phyloP scores from a whole-genome alignment of 176 grass and related monocot species.

The Oryza nivara region DNA sequence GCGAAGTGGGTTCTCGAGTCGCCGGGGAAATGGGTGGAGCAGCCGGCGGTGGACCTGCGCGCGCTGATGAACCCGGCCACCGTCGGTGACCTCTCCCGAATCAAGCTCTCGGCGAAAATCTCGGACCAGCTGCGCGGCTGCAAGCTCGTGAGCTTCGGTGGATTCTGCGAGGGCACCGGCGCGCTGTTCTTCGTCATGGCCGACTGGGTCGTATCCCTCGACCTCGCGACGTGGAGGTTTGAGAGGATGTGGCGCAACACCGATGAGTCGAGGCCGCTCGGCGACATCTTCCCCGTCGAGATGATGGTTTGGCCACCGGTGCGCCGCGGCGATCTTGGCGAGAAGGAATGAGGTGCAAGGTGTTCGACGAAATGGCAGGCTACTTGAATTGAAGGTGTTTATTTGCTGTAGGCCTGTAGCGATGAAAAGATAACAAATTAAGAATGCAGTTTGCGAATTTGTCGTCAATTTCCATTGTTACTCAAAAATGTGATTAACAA shows the following conservation, averaged over 20 bases:
- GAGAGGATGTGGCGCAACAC: conserved; percentile 49
- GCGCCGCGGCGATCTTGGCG: not conserved
- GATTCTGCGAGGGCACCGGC: conserved; percentile 53
- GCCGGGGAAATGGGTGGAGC: conserved; percentile 34
- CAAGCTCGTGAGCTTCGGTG: conserved; percentile 55
- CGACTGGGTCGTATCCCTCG: conserved; percentile 53
- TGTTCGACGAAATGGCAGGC: conserved; percentile 8
- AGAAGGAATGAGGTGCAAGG: not conserved
- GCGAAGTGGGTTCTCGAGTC: conserved; percentile 36
- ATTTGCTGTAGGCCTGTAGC: not conserved
- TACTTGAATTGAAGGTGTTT: not conserved
- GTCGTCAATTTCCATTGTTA: not conserved
- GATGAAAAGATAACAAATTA: not conserved
- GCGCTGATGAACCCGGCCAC: conserved; percentile 19
- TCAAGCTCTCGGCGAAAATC: conserved; percentile 57
- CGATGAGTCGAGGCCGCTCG: conserved; percentile 38
- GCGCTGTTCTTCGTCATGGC: conserved; percentile 56
- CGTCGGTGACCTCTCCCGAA: conserved; percentile 27
- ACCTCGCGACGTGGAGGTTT: conserved; percentile 32
- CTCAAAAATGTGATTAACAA: not conserved
- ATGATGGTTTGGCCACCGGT: conserved; percentile 67
- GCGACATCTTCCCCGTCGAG: conserved; percentile 47
- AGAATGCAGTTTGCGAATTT: not conserved
- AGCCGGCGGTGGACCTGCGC: conserved; percentile 32
- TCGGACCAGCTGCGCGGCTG: conserved; percentile 45